phyloP scores from a whole-genome alignment of 805 yeast genomes.

The Candida anglica region DNA sequence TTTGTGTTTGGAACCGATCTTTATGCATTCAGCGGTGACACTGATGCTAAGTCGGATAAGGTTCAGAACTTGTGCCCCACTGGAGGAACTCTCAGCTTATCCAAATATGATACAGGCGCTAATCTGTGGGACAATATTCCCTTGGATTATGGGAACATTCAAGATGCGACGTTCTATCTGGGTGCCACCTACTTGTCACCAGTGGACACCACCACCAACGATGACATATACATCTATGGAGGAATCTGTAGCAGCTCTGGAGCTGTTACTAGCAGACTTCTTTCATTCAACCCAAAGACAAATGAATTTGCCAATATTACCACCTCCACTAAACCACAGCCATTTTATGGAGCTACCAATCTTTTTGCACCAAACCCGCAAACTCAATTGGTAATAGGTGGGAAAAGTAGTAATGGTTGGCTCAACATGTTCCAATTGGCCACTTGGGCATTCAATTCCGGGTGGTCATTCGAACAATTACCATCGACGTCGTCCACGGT shows the following conservation, averaged over 20 bases:
- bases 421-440: conserved; percentile 71
- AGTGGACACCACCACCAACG: conserved; percentile 14
- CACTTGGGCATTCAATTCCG: conserved; percentile 60
- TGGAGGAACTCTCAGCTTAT: conserved; percentile 18
- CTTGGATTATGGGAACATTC: conserved; percentile 17
- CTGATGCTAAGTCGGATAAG: not conserved
- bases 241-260: conserved; percentile 32
- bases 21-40: conserved; percentile 20
- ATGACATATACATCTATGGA: conserved; percentile 51
- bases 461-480: conserved; percentile 56
- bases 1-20: conserved; percentile 23
- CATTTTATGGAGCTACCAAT: conserved; percentile 50
- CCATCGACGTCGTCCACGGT: conserved; percentile 26
- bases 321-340: conserved; percentile 51
- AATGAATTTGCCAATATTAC: conserved; percentile 33
- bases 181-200: conserved; percentile 41
- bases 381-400: conserved; percentile 60
- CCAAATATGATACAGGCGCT: conserved; percentile 12
- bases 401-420: conserved; percentile 62
- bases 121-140: conserved; percentile 18
- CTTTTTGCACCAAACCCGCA: conserved; percentile 42
- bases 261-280: conserved; percentile 35
- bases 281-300: conserved; percentile 38
- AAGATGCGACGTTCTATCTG: conserved; percentile 26
- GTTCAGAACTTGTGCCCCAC: conserved; percentile 5